Conservation (phyloP, 108 stramenopile genomes). For the Bacterosira constricta region DNA sequence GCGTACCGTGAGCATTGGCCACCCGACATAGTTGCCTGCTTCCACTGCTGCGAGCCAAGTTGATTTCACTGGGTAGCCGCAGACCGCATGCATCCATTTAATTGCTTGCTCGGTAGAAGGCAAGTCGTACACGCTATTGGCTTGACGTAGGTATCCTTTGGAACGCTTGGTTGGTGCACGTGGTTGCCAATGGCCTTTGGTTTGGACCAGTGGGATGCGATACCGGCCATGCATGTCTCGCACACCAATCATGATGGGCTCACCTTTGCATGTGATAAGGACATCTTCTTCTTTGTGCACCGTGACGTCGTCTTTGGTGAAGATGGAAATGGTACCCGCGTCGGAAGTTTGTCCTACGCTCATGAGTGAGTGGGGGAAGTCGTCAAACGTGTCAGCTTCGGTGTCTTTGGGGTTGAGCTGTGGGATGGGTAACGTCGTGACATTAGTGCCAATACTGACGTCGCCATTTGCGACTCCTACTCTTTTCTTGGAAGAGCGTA, state of each 20-base stretch:
- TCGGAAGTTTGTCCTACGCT: not conserved
- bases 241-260: not conserved
- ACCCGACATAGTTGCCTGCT: too few relatives aligned
- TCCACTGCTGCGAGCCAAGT: not conserved
- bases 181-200: constrained; percentile 1
- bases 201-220: not conserved
- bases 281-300: not conserved
- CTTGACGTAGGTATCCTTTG: not conserved
- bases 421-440: not conserved
- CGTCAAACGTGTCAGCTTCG: not conserved
- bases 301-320: constrained; percentile 2
- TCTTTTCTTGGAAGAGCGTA: not conserved
- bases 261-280: too few relatives aligned
- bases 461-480: too few relatives aligned
- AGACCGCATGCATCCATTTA: too few relatives aligned
- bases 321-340: constrained; percentile 1
- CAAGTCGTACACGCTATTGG: too few relatives aligned
- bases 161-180: not conserved
- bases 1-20: not conserved
- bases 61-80: too few relatives aligned
- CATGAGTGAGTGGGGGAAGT: not conserved
- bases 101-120: too few relatives aligned
- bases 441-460: not conserved
- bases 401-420: not conserved
- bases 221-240: not conserved